Evolutionary conservation across 1,284 basidiomycete genomes (phyloP).

Genomic region (Ustilago esculenta): DNA sequence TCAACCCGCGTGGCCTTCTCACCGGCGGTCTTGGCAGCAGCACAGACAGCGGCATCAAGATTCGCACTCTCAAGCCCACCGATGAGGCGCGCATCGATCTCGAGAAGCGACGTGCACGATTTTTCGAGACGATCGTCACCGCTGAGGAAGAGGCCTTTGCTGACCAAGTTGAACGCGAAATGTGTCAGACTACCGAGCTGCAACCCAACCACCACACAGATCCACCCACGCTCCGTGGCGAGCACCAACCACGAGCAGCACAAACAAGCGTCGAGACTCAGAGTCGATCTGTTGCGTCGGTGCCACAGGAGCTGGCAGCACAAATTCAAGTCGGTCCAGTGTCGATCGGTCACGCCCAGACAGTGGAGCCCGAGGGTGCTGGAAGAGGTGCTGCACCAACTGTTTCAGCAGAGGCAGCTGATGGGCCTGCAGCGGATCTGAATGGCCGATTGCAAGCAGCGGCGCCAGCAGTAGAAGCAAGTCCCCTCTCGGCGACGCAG

Average conservation of each 20-base stretch:
- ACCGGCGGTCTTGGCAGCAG: slow-evolving; percentile 50
- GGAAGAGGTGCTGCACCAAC: background rate
- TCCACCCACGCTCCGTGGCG: background rate
- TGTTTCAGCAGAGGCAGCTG: background rate
- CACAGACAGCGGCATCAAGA: slow-evolving; percentile 46
- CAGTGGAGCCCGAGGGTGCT: background rate
- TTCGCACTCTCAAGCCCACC: slow-evolving; percentile 35
- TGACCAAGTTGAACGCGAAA: slow-evolving; percentile 20
- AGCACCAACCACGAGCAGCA: background rate
- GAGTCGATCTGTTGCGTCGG: too few relatives aligned
- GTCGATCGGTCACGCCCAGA: too few relatives aligned
- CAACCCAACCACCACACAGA: slow-evolving; percentile 7
- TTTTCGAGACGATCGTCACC: slow-evolving; percentile 21
- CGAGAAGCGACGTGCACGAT: slow-evolving; percentile 21
- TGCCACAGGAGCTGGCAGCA: background rate
- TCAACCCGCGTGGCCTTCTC: slow-evolving; percentile 44
- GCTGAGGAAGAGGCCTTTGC: slow-evolving; percentile 32
- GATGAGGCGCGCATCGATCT: slow-evolving; percentile 33
- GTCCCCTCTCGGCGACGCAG: slow-evolving; percentile 9
- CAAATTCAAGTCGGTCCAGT: background rate
- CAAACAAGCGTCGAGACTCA: background rate
- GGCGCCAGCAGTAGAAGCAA: background rate
- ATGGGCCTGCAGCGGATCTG: too few relatives aligned
- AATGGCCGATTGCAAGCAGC: background rate
- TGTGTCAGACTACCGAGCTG: slow-evolving; percentile 3